These are phyloP conservation scores for Candida pseudoviswanathii DNA, from an alignment of 1,139 yeast species.

Conservation along the genomic window DNA sequence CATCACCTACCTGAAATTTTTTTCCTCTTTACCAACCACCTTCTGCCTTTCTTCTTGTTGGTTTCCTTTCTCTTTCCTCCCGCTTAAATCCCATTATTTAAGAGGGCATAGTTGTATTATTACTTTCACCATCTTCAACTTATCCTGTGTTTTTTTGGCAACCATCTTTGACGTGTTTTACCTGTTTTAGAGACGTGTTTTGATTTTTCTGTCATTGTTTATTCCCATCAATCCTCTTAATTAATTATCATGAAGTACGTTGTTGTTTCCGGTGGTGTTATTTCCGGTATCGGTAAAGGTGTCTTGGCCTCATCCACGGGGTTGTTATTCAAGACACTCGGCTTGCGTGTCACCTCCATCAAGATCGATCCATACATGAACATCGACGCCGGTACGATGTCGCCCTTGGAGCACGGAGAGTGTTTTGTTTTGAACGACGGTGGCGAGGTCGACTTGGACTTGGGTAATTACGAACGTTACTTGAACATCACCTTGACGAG, in stretches of 20 bases:
- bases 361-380: constrained; percentile 99
- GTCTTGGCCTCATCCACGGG: constrained; percentile 98
- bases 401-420: constrained; percentile 98
- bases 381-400: constrained; percentile 99
- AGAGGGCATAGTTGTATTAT: constrained; percentile 39
- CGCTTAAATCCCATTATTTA: constrained; percentile 49
- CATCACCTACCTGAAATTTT: constrained; percentile 2
- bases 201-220: neutral
- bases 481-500: constrained; percentile 88
- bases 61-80: constrained; percentile 34
- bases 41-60: constrained; percentile 8
- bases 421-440: constrained; percentile 98
- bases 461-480: constrained; percentile 97
- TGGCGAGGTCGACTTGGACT: constrained; percentile 97
- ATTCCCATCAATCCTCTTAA: neutral
- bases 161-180: constrained; percentile 11
- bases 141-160: too few species aligned
- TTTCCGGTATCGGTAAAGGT: constrained; percentile 98
- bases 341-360: constrained; percentile 93
- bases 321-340: constrained; percentile 87
- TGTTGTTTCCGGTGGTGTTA: constrained; percentile 98
- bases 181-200: constrained; percentile 1
- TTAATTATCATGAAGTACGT: constrained; percentile 84
- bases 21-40: constrained; percentile 10
- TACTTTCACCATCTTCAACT: too few species aligned